Percentiles rank a stretch among this genome's conserved stretches.
Conservation (phyloP, 208 protist genomes). For the Leishmania aethiopica region DNA sequence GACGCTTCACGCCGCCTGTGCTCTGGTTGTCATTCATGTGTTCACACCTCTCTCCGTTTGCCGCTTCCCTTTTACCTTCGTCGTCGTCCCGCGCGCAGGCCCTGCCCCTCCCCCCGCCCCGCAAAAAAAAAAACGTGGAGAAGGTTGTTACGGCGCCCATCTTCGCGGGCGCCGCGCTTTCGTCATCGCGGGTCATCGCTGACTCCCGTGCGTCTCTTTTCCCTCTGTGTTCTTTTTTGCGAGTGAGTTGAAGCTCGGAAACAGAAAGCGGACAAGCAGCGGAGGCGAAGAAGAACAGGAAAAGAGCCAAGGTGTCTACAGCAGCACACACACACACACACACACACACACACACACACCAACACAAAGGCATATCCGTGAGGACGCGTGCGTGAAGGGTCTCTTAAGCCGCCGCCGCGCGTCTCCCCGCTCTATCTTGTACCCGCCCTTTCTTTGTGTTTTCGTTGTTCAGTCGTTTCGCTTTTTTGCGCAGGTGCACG, state of each 20-base stretch:
- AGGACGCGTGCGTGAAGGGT: not conserved
- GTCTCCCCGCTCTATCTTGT: not conserved
- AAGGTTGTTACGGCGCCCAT: not conserved
- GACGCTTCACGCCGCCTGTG: not conserved
- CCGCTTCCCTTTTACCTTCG: not conserved
- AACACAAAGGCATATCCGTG: not conserved
- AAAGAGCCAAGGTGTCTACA: no score
- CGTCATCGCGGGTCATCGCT: not conserved
- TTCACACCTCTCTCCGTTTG: not conserved
- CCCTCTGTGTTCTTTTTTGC: not conserved
- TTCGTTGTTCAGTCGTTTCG: not conserved
- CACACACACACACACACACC: no score
- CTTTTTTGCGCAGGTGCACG: not conserved
- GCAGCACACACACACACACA: no score
- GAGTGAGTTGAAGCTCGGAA: not conserved
- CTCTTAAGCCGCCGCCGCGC: not conserved
- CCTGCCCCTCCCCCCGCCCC: no score
- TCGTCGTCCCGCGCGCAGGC: no score
- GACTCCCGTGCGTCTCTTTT: not conserved
- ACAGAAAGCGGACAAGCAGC: no score
- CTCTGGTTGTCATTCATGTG: no score
- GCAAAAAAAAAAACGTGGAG: no score
- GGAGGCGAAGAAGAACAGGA: no score
- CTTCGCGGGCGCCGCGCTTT: not conserved
- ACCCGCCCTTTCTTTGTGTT: not conserved